These are phyloP conservation scores for Adenanthera pavonina DNA, from an alignment of 306 rosid genomes.

Conservation along the genomic window DNA sequence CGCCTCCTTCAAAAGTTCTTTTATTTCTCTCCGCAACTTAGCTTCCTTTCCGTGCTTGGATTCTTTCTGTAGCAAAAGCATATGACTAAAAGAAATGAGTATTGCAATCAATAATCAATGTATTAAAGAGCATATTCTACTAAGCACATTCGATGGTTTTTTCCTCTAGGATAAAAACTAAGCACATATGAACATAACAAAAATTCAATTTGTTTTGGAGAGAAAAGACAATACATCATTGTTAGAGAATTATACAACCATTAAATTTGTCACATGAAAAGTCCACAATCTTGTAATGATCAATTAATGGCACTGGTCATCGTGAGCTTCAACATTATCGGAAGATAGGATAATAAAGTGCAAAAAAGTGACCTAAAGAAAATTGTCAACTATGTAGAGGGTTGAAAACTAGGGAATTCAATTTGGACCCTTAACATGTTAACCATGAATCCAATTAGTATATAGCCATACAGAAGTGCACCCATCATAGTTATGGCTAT, in stretches of 20 bases:
- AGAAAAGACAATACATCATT: conserved; percentile 16
- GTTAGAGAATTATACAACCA: background rate
- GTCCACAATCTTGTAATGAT: background rate
- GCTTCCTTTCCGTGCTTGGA: conserved; percentile 48
- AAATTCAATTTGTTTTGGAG: background rate
- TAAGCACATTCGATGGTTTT: background rate
- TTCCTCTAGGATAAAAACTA: background rate
- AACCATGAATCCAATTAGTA: conserved; percentile 1
- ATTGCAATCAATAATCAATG: background rate
- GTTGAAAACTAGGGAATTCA: background rate
- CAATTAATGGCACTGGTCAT: background rate
- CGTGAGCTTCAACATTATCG: background rate
- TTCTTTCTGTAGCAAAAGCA: conserved; percentile 53
- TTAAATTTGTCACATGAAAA: conserved; percentile 7
- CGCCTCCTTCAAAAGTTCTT: conserved; percentile 77
- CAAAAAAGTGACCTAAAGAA: background rate
- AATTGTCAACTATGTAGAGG: background rate
- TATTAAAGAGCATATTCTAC: background rate
- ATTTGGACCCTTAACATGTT: background rate
- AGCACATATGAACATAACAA: background rate
- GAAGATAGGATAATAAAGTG: background rate
- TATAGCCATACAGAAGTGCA: background rate
- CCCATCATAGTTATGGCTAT: background rate
- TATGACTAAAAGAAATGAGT: conserved; percentile 15
- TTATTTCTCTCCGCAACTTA: conserved; percentile 69